Evolutionary conservation across 2,329 filamentous ascomycete species (phyloP), one percentile per base, ranked within the genome.

Genomic region (Penicillium sp.): DNA sequence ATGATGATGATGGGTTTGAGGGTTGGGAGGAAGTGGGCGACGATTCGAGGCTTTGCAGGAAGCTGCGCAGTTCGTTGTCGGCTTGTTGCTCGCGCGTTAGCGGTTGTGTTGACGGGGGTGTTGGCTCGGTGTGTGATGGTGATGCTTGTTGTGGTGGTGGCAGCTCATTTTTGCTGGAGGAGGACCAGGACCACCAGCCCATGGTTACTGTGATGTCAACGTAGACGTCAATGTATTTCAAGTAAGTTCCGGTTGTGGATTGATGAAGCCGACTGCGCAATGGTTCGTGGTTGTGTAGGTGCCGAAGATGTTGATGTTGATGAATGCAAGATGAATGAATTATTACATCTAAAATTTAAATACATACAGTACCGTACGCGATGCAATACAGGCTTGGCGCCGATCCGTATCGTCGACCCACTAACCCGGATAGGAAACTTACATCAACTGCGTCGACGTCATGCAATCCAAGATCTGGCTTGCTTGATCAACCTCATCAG

Each of bases 61-160:
- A 74, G 57, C 77, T 71, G 59, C 78, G 74, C 63, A 84, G 76
- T 64, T 85, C 83, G 51, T 76, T 72, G 60, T 84, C 79, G 61
- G 79, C 78, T 66, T 77, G 71, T 64, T 81, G 75, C 61, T 77
- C 71, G 63, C 76, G 71, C 59, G 73, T 68, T 63, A 72, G 63
- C 55, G 62, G 60, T 47, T 67, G 66, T 33, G 59, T 5, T 30
- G 5, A 62, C 57, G 61, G n/a, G n/a, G n/a, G 63, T 55, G 60
- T 64, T 60, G 55, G 61, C 65, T 60, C 60, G 43, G 61, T 59
- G 40, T 62, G 42, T 58, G 53, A 47, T 24, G 59, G 11, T 24
- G 59, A 9, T 52, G 65, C 23, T 35, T 45, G 24, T 43, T 18
- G 26, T 16, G 11, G 52, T 26, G 24, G 30, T 45, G 21, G 14